Evolutionary conservation across 2,329 filamentous ascomycete species (phyloP).

Genomic region (Talaromyces sp.): DNA sequence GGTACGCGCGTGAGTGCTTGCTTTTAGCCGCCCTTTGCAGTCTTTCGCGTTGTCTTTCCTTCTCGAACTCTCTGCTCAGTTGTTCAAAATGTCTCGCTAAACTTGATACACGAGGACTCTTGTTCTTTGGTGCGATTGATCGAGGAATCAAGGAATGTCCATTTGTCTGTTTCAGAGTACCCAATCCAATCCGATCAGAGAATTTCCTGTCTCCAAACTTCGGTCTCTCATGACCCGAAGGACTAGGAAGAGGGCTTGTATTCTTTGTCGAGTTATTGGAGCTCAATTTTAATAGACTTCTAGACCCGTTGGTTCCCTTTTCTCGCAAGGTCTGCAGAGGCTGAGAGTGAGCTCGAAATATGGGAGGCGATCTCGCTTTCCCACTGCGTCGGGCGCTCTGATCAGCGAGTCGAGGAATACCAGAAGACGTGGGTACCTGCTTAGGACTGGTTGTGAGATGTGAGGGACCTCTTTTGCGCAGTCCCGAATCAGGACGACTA

Average conservation of each 20-base stretch:
- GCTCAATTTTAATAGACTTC: slow-evolving; percentile 22
- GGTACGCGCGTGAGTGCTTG: slow-evolving; percentile 72
- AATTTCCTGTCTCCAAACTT: slow-evolving; percentile 65
- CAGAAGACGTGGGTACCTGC: slow-evolving; percentile 29
- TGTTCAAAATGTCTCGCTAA: slow-evolving; percentile 95
- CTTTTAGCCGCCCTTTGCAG: slow-evolving; percentile 73
- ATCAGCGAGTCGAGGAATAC: slow-evolving; percentile 38
- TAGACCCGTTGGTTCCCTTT: slow-evolving; percentile 19
- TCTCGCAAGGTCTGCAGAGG: slow-evolving; percentile 38
- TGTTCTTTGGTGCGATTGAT: slow-evolving; percentile 66
- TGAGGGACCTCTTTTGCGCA: slow-evolving; percentile 13
- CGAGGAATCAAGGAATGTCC: slow-evolving; percentile 75
- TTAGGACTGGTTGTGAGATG: slow-evolving; percentile 19
- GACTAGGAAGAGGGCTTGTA: slow-evolving; percentile 20
- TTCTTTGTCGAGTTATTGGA: slow-evolving; percentile 20
- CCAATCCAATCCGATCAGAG: slow-evolving; percentile 64
- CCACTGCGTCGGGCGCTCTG: slow-evolving; percentile 32
- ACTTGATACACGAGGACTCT: slow-evolving; percentile 77
- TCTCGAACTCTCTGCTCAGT: slow-evolving; percentile 91
- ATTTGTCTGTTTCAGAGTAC: slow-evolving; percentile 54
- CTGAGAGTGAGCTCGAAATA: slow-evolving; percentile 49
- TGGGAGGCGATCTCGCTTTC: slow-evolving; percentile 41
- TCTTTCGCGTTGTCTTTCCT: slow-evolving; percentile 81
- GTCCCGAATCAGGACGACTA: slow-evolving; percentile 10
- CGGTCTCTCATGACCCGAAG: slow-evolving; percentile 28